phyloP scores from a whole-genome alignment of 2,329 filamentous ascomycete genomes.

The Thielaviopsis punctulata region DNA sequence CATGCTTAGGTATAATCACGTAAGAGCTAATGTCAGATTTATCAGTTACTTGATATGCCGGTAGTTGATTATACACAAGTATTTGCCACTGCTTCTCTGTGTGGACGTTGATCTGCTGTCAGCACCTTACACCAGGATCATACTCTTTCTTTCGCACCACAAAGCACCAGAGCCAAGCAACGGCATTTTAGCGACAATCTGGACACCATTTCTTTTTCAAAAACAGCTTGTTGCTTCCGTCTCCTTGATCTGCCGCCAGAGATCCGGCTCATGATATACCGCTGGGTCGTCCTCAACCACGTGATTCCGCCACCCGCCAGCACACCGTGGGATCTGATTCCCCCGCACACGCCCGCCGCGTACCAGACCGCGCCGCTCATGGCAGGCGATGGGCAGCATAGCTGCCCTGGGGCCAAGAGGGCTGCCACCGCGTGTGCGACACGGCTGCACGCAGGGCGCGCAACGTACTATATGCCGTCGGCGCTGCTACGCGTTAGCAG shows the following conservation, averaged over 20 bases:
- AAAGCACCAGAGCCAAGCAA: neutral
- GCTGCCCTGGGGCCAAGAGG: too few relatives aligned
- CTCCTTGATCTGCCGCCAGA: conserved; percentile 26
- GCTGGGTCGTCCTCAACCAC: conserved; percentile 23
- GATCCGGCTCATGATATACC: conserved; percentile 30
- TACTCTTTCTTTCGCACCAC: neutral
- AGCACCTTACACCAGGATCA: neutral
- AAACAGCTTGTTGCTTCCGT: conserved; percentile 2
- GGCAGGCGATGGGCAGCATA: too few relatives aligned
- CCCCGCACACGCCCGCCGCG: conserved; percentile 15
- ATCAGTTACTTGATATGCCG: too few relatives aligned
- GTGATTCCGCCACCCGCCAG: conserved; percentile 23
- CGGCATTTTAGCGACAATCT: too few relatives aligned
- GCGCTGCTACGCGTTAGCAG: conserved; percentile 22
- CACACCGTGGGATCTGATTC: conserved; percentile 24
- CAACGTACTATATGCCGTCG: conserved; percentile 21
- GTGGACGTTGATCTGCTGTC: neutral
- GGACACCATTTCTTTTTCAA: neutral
- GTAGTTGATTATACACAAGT: too few relatives aligned
- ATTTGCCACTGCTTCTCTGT: neutral
- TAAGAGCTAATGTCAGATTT: too few relatives aligned
- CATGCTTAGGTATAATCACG: too few relatives aligned
- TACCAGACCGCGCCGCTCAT: conserved; percentile 13
- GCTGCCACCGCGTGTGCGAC: neutral
- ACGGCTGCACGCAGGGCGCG: neutral